These are phyloP conservation scores for Sclerotiophoma versabilis DNA, from an alignment of 2,329 filamentous ascomycete species.

Conservation along the genomic window DNA sequence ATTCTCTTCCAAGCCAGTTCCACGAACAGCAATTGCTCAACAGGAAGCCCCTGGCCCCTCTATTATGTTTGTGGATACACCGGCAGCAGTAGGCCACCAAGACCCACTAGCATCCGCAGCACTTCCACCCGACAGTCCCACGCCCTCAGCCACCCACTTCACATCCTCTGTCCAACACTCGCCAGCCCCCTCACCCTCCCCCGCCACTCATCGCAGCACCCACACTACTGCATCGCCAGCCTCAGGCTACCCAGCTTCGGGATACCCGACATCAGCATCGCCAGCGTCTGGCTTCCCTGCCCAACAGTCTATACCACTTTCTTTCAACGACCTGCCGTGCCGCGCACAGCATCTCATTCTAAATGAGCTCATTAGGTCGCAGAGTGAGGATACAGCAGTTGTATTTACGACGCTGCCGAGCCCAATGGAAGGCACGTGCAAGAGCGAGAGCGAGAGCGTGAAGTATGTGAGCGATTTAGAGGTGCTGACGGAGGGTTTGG, in stretches of 20 bases:
- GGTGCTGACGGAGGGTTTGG: conserved; percentile 76
- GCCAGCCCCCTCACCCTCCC: conserved; percentile 1
- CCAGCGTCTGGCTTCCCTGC: conserved; percentile 58
- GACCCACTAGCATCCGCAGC: conserved; percentile 31
- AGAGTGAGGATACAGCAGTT: conserved; percentile 67
- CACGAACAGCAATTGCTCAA: conserved; percentile 68
- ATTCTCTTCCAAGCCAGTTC: conserved; percentile 77
- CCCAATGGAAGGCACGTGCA: conserved; percentile 76
- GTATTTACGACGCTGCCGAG: conserved; percentile 85
- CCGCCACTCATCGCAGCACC: neutral
- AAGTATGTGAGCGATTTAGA: conserved; percentile 80
- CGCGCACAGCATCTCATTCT: conserved; percentile 85
- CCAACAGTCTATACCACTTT: conserved; percentile 71
- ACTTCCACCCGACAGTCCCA: neutral
- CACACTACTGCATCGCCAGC: neutral
- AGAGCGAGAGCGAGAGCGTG: conserved; percentile 72
- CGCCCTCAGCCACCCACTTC: conserved; percentile 5
- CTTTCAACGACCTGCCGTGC: conserved; percentile 86
- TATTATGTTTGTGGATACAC: conserved; percentile 74
- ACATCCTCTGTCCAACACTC: conserved; percentile 6
- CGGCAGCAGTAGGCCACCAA: conserved; percentile 21
- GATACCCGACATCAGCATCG: conserved; percentile 8
- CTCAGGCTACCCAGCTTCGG: neutral
- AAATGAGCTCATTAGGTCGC: conserved; percentile 76
- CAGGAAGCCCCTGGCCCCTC: conserved; percentile 71